These are phyloP conservation scores for Teratosphaeria nubilosa DNA, from an alignment of 2,329 filamentous ascomycete species.

Conservation along the genomic window DNA sequence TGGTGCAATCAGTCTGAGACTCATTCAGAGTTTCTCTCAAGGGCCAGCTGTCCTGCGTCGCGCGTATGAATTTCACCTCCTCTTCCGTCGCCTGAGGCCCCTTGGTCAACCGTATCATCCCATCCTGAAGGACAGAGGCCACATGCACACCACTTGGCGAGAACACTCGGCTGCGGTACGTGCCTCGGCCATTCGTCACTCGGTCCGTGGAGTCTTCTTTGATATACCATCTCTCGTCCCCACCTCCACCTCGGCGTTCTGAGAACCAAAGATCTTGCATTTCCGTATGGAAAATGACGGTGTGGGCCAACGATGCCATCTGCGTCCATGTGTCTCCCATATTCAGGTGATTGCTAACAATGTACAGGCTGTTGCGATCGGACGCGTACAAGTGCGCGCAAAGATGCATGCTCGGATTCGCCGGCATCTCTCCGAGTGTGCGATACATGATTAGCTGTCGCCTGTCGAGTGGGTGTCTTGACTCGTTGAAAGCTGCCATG, in stretches of 20 bases:
- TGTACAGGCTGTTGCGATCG: constrained; percentile 45
- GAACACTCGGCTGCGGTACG: constrained; percentile 40
- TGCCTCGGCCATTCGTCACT: constrained; percentile 34
- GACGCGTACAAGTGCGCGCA: constrained; percentile 49
- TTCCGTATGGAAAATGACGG: constrained; percentile 38
- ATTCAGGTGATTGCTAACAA: constrained; percentile 42
- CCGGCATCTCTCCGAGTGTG: constrained; percentile 29
- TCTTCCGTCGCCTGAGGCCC: background rate
- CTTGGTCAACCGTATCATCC: constrained; percentile 29
- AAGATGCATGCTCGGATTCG: constrained; percentile 44
- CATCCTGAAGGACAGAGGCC: constrained; percentile 41
- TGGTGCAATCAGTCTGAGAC: background rate
- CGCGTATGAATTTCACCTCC: background rate
- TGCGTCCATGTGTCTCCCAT: constrained; percentile 29
- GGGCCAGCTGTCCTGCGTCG: background rate
- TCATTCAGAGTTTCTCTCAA: background rate
- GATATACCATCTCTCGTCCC: constrained; percentile 31
- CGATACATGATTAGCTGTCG: constrained; percentile 38
- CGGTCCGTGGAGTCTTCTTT: constrained; percentile 40
- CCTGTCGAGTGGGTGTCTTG: constrained; percentile 26
- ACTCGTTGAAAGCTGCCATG: constrained; percentile 40
- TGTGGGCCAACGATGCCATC: constrained; percentile 40
- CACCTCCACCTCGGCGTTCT: too few species aligned
- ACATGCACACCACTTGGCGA: constrained; percentile 32
- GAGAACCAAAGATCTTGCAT: constrained; percentile 23